Conservation (phyloP, 2,329 filamentous ascomycete genomes). For the Aureobasidium sp. region DNA sequence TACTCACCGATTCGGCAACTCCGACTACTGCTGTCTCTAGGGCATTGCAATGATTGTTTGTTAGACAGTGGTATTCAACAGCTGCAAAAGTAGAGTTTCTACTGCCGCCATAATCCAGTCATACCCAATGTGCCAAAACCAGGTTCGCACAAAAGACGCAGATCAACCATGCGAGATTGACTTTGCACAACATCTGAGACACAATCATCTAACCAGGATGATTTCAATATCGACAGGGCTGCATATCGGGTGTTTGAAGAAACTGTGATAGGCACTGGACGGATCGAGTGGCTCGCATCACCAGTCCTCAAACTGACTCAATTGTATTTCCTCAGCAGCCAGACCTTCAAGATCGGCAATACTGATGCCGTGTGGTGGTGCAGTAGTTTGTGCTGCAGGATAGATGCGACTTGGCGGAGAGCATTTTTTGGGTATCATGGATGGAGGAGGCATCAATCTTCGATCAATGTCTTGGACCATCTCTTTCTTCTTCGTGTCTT, state of each 20-base stretch:
- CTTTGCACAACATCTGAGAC: background rate
- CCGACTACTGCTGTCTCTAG: background rate
- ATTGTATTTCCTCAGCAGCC: constrained; percentile 26
- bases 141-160: background rate
- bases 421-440: constrained; percentile 10
- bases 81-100: background rate
- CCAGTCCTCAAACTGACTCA: constrained; percentile 20
- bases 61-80: background rate
- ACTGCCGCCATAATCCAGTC: background rate
- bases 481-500: background rate
- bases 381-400: background rate
- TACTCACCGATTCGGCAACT: background rate
- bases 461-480: background rate
- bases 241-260: too few species aligned
- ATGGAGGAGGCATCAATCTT: constrained; percentile 15
- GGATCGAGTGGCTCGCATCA: background rate
- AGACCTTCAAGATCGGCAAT: constrained; percentile 26
- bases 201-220: background rate
- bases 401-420: background rate
- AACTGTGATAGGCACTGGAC: background rate
- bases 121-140: background rate
- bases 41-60: background rate
- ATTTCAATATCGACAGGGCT: background rate
- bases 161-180: background rate
- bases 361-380: constrained; percentile 19